A percentile compares a stretch with the other conserved stretches of the same genome.
Evolutionary conservation across 1,139 yeast species (phyloP).

Genomic region (Hansenula lynferdii): DNA sequence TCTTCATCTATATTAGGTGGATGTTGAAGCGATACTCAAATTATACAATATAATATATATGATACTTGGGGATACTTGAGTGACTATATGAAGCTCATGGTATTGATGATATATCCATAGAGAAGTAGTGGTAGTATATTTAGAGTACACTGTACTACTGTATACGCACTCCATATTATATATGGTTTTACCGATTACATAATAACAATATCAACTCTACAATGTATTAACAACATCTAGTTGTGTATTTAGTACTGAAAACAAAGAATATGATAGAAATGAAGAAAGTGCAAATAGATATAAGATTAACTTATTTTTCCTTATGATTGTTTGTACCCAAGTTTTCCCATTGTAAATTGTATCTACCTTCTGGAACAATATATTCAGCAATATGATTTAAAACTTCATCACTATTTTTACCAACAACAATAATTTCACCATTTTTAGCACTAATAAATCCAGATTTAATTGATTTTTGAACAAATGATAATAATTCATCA

Average conservation of each 20-base stretch:
- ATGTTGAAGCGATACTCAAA: no score
- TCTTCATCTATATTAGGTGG: no score
- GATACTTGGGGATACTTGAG: no score
- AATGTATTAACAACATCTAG: background rate
- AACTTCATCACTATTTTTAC: constrained; percentile 63
- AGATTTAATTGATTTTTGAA: constrained; percentile 47
- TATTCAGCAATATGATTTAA: constrained; percentile 56
- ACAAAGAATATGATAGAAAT: no score
- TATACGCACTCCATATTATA: no score
- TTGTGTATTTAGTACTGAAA: background rate
- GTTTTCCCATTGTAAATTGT: constrained; percentile 66
- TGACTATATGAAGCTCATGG: no score
- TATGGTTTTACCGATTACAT: no score
- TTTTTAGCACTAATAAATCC: constrained; percentile 71
- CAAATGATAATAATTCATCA: constrained; percentile 60
- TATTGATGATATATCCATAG: no score
- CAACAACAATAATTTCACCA: constrained; percentile 66
- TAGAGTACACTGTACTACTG: no score
- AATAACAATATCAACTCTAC: background rate
- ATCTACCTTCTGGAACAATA: constrained; percentile 68
- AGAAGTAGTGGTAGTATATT: no score
- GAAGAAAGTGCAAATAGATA: no score
- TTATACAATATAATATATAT: no score
- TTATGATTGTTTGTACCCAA: constrained; percentile 10
- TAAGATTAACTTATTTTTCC: background rate